phyloP scores from a whole-genome alignment of 163 green algal genomes.

The Chlorella variabilis region DNA sequence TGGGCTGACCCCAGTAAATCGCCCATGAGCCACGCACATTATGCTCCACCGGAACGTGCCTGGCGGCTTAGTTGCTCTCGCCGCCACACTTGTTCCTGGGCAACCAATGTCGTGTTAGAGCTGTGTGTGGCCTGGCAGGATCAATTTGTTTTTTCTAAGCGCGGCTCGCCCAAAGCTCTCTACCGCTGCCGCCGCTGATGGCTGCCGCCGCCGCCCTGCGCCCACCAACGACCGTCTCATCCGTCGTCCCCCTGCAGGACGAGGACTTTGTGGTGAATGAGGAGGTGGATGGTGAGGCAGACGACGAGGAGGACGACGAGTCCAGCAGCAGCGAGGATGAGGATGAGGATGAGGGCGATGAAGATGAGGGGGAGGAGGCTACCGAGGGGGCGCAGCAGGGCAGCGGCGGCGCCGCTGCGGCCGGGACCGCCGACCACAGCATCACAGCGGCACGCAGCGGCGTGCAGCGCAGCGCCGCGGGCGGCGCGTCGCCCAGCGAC shows the following conservation, averaged over 20 bases:
- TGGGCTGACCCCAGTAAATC: background rate
- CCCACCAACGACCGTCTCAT: background rate
- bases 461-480: background rate
- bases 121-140: too few relatives aligned
- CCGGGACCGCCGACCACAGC: background rate
- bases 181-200: too few relatives aligned
- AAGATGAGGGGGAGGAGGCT: slow-evolving; percentile 11
- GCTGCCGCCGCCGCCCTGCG: too few relatives aligned
- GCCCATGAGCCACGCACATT: background rate
- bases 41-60: too few relatives aligned
- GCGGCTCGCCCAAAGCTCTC: too few relatives aligned
- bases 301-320: background rate
- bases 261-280: slow-evolving; percentile 41
- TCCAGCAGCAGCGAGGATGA: background rate
- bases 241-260: slow-evolving; percentile 7
- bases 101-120: too few relatives aligned
- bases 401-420: background rate
- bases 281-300: background rate
- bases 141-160: too few relatives aligned
- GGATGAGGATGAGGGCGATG: background rate
- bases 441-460: background rate
- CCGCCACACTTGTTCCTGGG: too few relatives aligned
- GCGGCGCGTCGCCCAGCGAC: background rate
- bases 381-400: background rate
- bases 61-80: too few relatives aligned